Base-by-base conservation (phyloP, 1,139 yeast genomes). In the Suhomyces guaymorum region DNA sequence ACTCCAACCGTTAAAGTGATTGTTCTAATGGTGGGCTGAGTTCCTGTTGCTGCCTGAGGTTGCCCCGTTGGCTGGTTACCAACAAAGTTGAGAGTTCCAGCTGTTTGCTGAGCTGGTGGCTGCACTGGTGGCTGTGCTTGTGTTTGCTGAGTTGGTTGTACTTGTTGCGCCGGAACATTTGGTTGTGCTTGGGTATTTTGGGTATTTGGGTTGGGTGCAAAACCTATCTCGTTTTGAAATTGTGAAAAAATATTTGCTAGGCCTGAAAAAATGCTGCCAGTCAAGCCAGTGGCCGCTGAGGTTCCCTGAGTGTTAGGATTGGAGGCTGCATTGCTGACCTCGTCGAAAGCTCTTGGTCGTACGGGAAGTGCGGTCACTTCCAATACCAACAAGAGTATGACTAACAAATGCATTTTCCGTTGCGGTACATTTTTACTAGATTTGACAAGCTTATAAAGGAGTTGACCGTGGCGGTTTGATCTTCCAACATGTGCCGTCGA, bases 281-380 rank as follows among this genome's bases (percentile, higher is more conserved):
- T 7, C 5, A 21, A 21, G 5, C 24, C n/a, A 5, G 24, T 7
- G 24, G n/a, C n/a, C n/a, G n/a, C n/a, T n/a, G n/a, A n/a, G n/a
- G n/a, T n/a, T n/a, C n/a, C n/a, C n/a, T n/a, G n/a, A n/a, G n/a
- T n/a, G n/a, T n/a, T n/a, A n/a, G n/a, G n/a, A 17, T 17, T 17
- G 19, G 19, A 5, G 8, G 19, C 8, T 6, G 5, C 19, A 8
- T 5, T 8, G 19, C 19, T 5, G 19, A 17, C 19, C 19, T 17
- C 19, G 15, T n/a, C n/a, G n/a, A 12, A 14, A 5, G 27, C 10
- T 11, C 30, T 30, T 15, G 34, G 30, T 35, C 34, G 34, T 28
- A 35, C 38, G n/a, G 38, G 38, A 7, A 21, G 21, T 12, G 38
- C 33, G 11, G 22, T n/a, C 11, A 35, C 28, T 15, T 30, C 30